phyloP scores from a whole-genome alignment of 2,329 filamentous ascomycete species.

The Zymoseptoria tritici region DNA sequence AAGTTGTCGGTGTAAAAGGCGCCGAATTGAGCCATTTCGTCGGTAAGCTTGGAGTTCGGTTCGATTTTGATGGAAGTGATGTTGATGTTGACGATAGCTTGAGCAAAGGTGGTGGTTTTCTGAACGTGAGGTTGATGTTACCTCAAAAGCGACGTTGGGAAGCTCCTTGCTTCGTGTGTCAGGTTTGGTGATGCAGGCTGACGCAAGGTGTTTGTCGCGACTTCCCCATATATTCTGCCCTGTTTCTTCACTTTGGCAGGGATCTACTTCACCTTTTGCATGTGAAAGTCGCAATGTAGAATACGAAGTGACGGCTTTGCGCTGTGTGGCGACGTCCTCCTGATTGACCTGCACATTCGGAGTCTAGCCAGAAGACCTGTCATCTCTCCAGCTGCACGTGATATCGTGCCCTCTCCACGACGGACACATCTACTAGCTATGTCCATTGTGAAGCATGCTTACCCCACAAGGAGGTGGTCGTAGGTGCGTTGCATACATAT shows the following conservation, averaged over 20 bases:
- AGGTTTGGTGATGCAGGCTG: background rate
- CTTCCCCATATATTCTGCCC: background rate
- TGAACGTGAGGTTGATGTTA: background rate
- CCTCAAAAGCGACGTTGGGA: background rate
- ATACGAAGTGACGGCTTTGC: too few species aligned
- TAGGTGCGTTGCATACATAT: too few species aligned
- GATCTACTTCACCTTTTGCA: background rate
- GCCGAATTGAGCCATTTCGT: slow-evolving; percentile 10
- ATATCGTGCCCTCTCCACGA: too few species aligned
- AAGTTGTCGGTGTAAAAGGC: slow-evolving; percentile 16
- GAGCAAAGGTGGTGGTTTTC: background rate
- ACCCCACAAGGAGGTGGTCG: too few species aligned
- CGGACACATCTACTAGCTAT: too few species aligned
- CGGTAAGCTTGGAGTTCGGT: background rate
- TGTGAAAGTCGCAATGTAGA: too few species aligned
- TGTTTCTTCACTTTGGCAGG: background rate
- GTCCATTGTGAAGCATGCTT: too few species aligned
- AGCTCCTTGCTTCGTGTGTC: background rate
- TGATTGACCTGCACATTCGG: too few species aligned
- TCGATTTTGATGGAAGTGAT: background rate
- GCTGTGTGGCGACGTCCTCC: too few species aligned
- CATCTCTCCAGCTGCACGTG: too few species aligned
- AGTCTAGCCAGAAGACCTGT: too few species aligned
- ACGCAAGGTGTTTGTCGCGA: background rate
- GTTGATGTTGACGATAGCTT: background rate